Evolutionary conservation across 306 rosid species (phyloP).

Genomic region (Cucurbita pepo): DNA sequence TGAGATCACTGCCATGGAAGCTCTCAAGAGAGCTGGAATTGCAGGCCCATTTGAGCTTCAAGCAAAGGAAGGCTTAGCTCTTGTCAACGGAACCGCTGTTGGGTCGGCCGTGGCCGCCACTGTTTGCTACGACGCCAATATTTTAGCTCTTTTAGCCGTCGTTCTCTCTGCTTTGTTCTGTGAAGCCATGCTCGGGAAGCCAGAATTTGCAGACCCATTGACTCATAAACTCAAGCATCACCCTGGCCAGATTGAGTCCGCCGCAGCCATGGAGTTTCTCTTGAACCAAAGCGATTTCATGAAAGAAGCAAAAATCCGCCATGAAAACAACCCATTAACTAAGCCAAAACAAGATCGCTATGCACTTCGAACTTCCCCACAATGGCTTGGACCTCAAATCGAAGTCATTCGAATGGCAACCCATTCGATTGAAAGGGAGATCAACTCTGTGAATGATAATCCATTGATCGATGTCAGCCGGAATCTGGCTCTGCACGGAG

Average conservation of each 20-base stretch:
- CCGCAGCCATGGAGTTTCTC: constrained; percentile 19
- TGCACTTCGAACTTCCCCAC: constrained; percentile 24
- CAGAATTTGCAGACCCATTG: constrained; percentile 19
- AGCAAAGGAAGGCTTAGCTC: constrained; percentile 26
- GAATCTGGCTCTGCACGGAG: constrained; percentile 18
- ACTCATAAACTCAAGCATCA: constrained; percentile 27
- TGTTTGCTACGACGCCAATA: constrained; percentile 20
- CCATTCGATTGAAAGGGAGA: constrained; percentile 22
- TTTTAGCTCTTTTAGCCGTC: constrained; percentile 12
- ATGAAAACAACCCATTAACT: constrained; percentile 16
- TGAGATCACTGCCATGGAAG: constrained; percentile 14
- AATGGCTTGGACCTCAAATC: constrained; percentile 26
- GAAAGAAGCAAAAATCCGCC: constrained; percentile 16
- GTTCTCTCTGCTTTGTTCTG: constrained; percentile 18
- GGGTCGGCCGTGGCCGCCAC: constrained; percentile 22
- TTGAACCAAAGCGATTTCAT: constrained; percentile 12
- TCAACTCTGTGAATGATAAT: constrained; percentile 24
- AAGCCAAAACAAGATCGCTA: constrained; percentile 27
- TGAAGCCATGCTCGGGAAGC: constrained; percentile 21
- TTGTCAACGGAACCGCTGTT: constrained; percentile 23
- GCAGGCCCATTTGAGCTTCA: constrained; percentile 18
- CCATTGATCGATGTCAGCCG: constrained; percentile 20
- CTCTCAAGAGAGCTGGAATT: constrained; percentile 18
- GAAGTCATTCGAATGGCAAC: constrained; percentile 25
- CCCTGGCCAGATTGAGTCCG: constrained; percentile 27